Evolutionary conservation across 129 eudicot genomes (phyloP).

Genomic region (Pulicaria dysenterica): DNA sequence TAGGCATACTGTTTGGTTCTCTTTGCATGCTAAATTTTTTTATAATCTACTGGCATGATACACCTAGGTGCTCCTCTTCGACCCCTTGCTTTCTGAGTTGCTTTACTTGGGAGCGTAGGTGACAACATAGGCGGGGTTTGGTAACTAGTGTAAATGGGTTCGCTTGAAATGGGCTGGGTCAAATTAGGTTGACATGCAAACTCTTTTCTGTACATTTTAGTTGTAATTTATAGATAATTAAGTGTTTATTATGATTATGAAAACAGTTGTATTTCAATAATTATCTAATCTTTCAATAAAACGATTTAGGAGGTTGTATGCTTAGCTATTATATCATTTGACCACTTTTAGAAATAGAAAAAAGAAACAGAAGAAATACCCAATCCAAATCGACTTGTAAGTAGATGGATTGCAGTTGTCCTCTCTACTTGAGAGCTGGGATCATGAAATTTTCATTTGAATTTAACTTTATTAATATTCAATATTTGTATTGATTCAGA

Average conservation of each 20-base stretch:
- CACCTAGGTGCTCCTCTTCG: not conserved
- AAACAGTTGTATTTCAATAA: not conserved
- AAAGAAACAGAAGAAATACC: not conserved
- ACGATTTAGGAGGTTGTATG: not conserved
- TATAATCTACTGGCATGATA: not conserved
- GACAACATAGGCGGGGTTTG: conserved; percentile 1
- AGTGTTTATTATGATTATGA: not conserved
- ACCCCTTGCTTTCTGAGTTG: not conserved
- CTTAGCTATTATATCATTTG: not conserved
- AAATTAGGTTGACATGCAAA: not conserved
- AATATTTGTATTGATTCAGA: conserved; percentile 45
- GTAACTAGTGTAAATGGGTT: not conserved
- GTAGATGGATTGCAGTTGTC: not conserved
- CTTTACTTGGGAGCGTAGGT: not conserved
- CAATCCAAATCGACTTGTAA: not conserved
- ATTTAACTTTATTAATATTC: conserved; percentile 3
- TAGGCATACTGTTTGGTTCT: not conserved
- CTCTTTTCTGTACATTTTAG: not conserved
- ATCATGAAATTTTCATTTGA: conserved; percentile 8
- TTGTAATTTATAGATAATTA: conserved; percentile 4
- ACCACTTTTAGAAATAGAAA: not conserved
- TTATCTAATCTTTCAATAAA: not conserved
- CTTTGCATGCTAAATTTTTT: not conserved
- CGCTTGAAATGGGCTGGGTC: not conserved
- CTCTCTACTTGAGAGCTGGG: not conserved